Percentiles rank a stretch among this genome's conserved stretches.
Conservation (phyloP, 345 rosid species). For the Corchorus capsularis region DNA sequence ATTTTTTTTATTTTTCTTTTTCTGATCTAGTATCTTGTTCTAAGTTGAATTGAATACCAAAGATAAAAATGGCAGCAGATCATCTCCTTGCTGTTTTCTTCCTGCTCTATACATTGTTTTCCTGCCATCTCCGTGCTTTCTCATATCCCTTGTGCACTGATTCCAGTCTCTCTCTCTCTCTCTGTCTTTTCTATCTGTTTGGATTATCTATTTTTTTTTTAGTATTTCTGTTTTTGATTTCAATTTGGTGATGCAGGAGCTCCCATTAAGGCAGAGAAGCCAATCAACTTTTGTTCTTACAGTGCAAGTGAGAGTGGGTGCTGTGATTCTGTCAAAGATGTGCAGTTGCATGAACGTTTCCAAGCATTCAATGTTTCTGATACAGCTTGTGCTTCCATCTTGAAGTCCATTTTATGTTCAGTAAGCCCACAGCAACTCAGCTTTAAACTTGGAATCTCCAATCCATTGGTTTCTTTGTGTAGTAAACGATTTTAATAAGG, state of each 20-base stretch:
- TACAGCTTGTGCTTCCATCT: constrained; percentile 25
- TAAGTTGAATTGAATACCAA: not conserved
- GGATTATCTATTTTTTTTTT: not conserved
- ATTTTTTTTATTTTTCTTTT: not conserved
- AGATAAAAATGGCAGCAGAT: not conserved
- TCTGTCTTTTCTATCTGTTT: constrained; percentile 8
- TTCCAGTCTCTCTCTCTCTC: constrained; percentile 41
- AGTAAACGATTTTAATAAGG: no score
- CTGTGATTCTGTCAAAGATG: constrained; percentile 30
- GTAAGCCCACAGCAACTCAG: constrained; percentile 25
- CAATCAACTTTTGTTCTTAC: constrained; percentile 29
- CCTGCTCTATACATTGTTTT: not conserved
- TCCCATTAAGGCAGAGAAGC: constrained; percentile 22
- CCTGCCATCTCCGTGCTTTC: constrained; percentile 1
- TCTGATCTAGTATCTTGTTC: not conserved
- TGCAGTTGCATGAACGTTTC: constrained; percentile 31
- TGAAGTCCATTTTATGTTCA: constrained; percentile 32
- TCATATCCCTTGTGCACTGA: constrained; percentile 43
- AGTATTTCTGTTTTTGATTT: not conserved
- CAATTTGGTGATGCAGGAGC: constrained; percentile 21
- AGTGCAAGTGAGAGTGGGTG: constrained; percentile 28
- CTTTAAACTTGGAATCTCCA: not conserved
- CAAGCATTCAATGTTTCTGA: constrained; percentile 30
- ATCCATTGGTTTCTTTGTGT: no score
- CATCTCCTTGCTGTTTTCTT: not conserved